phyloP scores from a whole-genome alignment of 768 basidiomycete species.

The Lentinula detonsa region DNA sequence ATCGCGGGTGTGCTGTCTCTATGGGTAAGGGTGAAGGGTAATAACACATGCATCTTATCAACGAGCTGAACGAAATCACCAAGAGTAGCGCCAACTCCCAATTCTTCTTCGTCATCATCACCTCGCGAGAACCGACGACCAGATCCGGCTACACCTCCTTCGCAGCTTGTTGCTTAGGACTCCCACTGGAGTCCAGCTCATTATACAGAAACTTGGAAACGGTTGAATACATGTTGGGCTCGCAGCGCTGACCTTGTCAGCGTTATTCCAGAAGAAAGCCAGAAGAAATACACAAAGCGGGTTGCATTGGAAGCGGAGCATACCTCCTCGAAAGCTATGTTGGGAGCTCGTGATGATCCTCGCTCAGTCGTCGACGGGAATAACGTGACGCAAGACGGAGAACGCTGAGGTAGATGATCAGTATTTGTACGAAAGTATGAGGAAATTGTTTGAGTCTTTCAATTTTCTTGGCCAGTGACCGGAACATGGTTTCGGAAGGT shows the following conservation, averaged over 20 bases:
- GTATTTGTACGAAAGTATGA: neutral
- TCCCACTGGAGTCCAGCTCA: neutral
- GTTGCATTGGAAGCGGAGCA: neutral
- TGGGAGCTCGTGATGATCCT: neutral
- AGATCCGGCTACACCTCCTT: neutral
- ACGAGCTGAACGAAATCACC: neutral
- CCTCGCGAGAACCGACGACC: neutral
- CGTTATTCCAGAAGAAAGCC: no score
- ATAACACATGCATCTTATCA: neutral
- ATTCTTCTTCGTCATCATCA: neutral
- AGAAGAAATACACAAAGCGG: neutral
- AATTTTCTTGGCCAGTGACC: neutral
- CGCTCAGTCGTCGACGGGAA: neutral
- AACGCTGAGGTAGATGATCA: neutral
- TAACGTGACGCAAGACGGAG: neutral
- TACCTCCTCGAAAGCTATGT: neutral
- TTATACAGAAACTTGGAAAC: neutral
- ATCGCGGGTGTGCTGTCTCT: neutral
- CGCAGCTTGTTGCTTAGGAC: no score
- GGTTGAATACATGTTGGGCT: neutral
- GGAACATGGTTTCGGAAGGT: no score
- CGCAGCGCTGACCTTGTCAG: neutral
- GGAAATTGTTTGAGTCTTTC: neutral
- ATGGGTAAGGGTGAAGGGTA: neutral
- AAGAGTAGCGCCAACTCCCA: neutral